These are phyloP conservation scores for Vaccinium myrtillus DNA, from an alignment of 148 eudicot species.

Conservation along the genomic window DNA sequence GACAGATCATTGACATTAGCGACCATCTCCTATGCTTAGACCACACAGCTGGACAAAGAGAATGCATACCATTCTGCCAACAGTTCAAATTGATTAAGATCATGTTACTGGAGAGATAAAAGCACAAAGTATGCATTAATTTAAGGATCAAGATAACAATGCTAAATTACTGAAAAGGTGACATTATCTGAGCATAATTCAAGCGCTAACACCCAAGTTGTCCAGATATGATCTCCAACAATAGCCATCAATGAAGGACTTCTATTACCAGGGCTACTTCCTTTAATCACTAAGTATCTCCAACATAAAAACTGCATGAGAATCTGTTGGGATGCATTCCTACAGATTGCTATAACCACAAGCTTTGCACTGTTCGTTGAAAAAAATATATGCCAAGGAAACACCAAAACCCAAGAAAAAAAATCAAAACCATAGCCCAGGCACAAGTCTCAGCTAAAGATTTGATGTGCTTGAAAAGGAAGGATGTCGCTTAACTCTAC, in stretches of 20 bases:
- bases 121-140: background rate
- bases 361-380: background rate
- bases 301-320: background rate
- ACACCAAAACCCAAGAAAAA: background rate
- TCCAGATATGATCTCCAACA: background rate
- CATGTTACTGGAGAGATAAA: conserved; percentile 5
- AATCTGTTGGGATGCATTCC: background rate
- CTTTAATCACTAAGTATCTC: background rate
- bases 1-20: conserved; percentile 96
- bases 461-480: background rate
- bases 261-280: background rate
- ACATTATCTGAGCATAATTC: background rate
- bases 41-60: conserved; percentile 97
- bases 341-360: background rate
- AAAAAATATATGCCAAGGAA: background rate
- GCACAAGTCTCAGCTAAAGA: background rate
- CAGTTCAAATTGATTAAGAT: conserved; percentile 6
- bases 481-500: background rate
- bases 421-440: background rate
- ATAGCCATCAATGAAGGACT: conserved; percentile 3
- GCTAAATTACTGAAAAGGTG: background rate
- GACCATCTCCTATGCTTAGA: conserved; percentile 98
- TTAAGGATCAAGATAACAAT: conserved; percentile 8
- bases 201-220: background rate
- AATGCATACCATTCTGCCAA: conserved; percentile 84